Evolutionary conservation across 768 basidiomycete species (phyloP).

Genomic region (Psilocybe subaeruginosa): DNA sequence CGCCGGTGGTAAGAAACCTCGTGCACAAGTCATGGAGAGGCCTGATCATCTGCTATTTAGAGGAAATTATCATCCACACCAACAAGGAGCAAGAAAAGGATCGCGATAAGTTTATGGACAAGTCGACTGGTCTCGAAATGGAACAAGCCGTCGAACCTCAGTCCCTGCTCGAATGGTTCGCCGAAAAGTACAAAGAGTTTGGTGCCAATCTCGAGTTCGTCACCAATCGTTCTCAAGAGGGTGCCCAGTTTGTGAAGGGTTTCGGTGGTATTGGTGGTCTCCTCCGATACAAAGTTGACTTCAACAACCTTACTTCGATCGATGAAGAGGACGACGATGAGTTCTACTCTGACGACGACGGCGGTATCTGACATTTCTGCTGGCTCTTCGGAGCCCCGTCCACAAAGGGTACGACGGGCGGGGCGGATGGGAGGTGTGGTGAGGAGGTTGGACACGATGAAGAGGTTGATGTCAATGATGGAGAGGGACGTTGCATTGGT

Average conservation of each 20-base stretch:
- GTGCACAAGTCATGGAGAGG: neutral
- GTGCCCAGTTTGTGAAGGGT: constrained; percentile 96
- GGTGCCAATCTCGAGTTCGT: constrained; percentile 96
- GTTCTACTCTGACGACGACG: constrained; percentile 78
- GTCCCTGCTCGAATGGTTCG: constrained; percentile 95
- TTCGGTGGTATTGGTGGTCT: constrained; percentile 98
- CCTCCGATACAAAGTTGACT: constrained; percentile 97
- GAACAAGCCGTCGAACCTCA: constrained; percentile 83
- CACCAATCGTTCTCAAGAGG: constrained; percentile 95
- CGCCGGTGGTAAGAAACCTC: constrained; percentile 66
- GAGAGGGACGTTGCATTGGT: neutral
- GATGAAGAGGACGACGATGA: constrained; percentile 92
- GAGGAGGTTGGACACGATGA: neutral
- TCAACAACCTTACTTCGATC: constrained; percentile 71
- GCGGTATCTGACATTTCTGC: constrained; percentile 83
- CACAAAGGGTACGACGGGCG: constrained; percentile 67
- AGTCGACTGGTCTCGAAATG: constrained; percentile 95
- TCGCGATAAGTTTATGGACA: constrained; percentile 93
- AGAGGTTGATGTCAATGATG: constrained; percentile 5
- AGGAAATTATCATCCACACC: constrained; percentile 81
- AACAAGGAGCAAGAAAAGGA: constrained; percentile 90
- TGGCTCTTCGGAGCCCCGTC: constrained; percentile 85
- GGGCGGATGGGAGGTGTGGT: constrained; percentile 49
- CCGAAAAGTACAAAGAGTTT: constrained; percentile 98
- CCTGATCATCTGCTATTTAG: constrained; percentile 36